Percentiles rank a stretch among this genome's conserved stretches.
These are phyloP conservation scores for Aspergillus proliferans DNA, from an alignment of 2,329 filamentous ascomycete genomes.

Conservation along the genomic window DNA sequence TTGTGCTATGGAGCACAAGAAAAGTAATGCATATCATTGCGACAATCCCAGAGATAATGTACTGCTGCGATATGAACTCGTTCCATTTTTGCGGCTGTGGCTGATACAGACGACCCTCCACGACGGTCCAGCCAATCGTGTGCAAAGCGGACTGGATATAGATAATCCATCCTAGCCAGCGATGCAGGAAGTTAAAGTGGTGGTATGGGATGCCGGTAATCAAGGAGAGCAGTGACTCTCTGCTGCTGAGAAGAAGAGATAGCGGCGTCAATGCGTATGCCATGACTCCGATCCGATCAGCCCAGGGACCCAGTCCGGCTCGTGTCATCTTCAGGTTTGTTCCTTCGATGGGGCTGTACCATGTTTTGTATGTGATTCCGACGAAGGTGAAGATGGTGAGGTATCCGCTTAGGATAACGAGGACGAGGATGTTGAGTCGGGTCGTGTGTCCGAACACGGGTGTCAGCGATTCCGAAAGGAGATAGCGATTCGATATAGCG, in stretches of 20 bases:
- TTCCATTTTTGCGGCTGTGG: conserved; percentile 58
- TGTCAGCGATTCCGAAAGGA: conserved; percentile 56
- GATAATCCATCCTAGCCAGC: conserved; percentile 70
- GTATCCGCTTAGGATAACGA: conserved; percentile 55
- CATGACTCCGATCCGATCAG: conserved; percentile 62
- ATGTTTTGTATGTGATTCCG: conserved; percentile 61
- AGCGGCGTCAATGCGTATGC: conserved; percentile 70
- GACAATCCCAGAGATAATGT: conserved; percentile 68
- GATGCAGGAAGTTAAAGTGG: conserved; percentile 70
- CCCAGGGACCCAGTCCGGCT: conserved; percentile 59
- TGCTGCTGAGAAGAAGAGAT: conserved; percentile 59
- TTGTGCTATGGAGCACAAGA: conserved; percentile 55
- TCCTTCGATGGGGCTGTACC: conserved; percentile 62
- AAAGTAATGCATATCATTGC: conserved; percentile 60
- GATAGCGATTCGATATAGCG: conserved; percentile 43
- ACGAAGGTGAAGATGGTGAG: conserved; percentile 63
- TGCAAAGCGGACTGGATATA: conserved; percentile 62
- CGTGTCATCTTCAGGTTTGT: conserved; percentile 56
- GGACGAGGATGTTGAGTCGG: conserved; percentile 59
- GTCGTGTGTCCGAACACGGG: conserved; percentile 62
- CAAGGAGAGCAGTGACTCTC: conserved; percentile 64
- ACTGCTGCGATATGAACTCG: conserved; percentile 56
- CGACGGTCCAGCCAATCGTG: conserved; percentile 63
- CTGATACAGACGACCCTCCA: conserved; percentile 62
- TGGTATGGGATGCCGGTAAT: conserved; percentile 70